Conservation (phyloP, 495 filamentous ascomycete species). For the Neurospora sp. region DNA sequence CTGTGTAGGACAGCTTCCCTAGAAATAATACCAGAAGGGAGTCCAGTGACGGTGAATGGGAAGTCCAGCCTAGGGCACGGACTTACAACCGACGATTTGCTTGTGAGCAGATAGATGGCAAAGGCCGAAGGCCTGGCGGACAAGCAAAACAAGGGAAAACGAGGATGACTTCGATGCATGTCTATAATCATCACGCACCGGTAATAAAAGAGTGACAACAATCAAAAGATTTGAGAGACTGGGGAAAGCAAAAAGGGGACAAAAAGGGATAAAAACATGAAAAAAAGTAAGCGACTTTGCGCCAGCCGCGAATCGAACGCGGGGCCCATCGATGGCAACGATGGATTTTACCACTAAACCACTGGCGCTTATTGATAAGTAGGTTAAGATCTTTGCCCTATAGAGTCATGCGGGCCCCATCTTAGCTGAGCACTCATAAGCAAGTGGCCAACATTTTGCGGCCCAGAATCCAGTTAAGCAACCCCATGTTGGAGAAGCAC, state of each 20-base stretch:
- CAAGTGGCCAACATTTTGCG: background rate
- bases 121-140: background rate
- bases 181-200: background rate
- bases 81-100: background rate
- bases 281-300: background rate
- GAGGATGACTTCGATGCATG: background rate
- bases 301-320: slow-evolving; percentile 38
- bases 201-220: background rate
- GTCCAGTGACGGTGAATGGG: background rate
- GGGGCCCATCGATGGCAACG: slow-evolving; percentile 43
- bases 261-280: background rate
- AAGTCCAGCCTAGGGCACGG: background rate
- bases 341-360: slow-evolving; percentile 33
- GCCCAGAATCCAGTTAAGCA: background rate
- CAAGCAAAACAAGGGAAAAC: background rate
- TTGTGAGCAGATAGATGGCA: background rate
- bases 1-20: background rate
- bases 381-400: background rate
- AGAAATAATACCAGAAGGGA: background rate
- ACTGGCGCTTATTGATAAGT: background rate
- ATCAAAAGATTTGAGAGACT: background rate
- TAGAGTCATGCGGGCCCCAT: background rate
- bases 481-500: background rate
- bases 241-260: background rate
- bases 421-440: background rate